These are phyloP conservation scores for Sporothrix dimorphospora DNA, from an alignment of 2,329 filamentous ascomycete species.

Conservation along the genomic window DNA sequence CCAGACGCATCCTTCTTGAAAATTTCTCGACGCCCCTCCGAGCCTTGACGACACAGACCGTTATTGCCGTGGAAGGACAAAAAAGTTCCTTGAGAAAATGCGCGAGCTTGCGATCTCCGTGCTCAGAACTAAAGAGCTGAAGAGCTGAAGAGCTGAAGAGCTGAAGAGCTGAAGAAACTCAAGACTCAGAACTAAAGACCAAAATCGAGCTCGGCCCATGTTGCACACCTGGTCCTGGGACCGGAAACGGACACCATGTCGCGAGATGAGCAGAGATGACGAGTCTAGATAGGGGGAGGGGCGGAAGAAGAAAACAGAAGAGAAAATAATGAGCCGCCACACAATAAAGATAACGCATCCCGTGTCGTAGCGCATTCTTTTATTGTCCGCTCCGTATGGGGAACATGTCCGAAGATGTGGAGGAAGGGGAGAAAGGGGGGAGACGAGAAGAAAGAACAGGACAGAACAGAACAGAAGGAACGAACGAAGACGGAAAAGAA, in stretches of 20 bases:
- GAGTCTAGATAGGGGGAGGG: neutral
- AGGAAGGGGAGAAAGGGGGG: neutral
- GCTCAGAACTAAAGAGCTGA: neutral
- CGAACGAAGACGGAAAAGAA: neutral
- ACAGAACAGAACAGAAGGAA: too few relatives aligned
- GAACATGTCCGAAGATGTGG: neutral
- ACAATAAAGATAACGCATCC: neutral
- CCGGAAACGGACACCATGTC: neutral
- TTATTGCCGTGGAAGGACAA: neutral
- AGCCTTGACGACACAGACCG: neutral
- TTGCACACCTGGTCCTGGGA: neutral
- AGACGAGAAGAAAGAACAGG: neutral
- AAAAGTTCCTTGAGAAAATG: neutral
- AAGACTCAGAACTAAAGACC: too few relatives aligned
- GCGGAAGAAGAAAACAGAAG: neutral
- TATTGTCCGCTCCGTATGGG: constrained; percentile 3
- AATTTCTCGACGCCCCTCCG: neutral
- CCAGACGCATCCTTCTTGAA: neutral
- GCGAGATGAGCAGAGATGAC: neutral
- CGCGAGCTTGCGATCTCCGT: neutral
- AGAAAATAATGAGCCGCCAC: neutral
- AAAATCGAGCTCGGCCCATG: neutral
- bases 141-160: too few relatives aligned
- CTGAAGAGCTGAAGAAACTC: too few relatives aligned
- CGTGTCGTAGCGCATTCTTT: neutral